These are phyloP conservation scores for Sungouiozyma intestinalis DNA, from an alignment of 805 yeast genomes.

Conservation along the genomic window DNA sequence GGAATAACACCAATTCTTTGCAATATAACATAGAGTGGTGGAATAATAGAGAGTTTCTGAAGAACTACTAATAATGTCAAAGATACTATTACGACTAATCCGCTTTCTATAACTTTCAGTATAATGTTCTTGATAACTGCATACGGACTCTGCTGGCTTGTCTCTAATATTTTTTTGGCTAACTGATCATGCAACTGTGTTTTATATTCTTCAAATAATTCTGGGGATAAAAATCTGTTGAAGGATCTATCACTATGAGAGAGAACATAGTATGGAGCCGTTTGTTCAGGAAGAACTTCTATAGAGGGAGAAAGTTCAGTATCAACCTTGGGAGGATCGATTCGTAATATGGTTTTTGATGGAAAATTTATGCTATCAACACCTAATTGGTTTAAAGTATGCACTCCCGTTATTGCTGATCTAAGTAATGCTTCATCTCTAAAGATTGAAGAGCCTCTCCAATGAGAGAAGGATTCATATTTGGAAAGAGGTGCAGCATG, in stretches of 20 bases:
- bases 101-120: slow-evolving; percentile 32
- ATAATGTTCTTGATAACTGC: slow-evolving; percentile 22
- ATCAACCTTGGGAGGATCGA: neutral
- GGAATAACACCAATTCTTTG: slow-evolving; percentile 25
- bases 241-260: slow-evolving; percentile 8
- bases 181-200: slow-evolving; percentile 19
- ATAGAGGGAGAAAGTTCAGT: slow-evolving; percentile 6
- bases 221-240: slow-evolving; percentile 19
- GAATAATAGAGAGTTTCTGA: slow-evolving; percentile 25
- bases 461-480: slow-evolving; percentile 36
- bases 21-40: slow-evolving; percentile 25
- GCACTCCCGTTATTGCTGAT: slow-evolving; percentile 43
- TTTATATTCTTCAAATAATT: slow-evolving; percentile 18
- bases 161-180: slow-evolving; percentile 14
- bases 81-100: slow-evolving; percentile 29
- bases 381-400: slow-evolving; percentile 17
- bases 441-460: slow-evolving; percentile 33
- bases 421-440: slow-evolving; percentile 31
- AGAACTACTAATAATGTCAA: slow-evolving; percentile 21
- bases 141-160: slow-evolving; percentile 9
- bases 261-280: slow-evolving; percentile 2
- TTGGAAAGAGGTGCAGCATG: slow-evolving; percentile 67
- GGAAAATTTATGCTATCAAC: neutral
- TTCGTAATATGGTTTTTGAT: neutral
- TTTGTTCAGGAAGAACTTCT: neutral